Evolutionary conservation across 805 yeast genomes (phyloP), one percentile per base, ranked within the genome.

Genomic region (Starmerella etchellsii): DNA sequence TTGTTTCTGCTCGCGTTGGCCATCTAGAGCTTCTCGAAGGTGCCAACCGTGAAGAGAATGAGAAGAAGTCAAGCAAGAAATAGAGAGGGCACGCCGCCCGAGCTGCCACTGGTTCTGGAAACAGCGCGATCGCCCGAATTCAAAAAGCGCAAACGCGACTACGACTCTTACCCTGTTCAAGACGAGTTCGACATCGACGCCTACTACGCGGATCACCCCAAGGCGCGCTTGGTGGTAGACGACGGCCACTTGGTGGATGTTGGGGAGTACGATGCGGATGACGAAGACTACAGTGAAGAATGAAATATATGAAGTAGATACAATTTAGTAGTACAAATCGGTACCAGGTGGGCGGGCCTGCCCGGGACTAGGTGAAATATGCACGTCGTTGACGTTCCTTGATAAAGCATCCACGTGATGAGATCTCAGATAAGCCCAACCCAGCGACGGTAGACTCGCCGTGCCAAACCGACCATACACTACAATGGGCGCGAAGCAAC

Each of bases 11-110:
- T 42, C 72, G 88, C 58, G 96, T 88, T 7, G 98, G 98, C 21
- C 97, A 88, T 60, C 69, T 88, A 54, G 98, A 88, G 63, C 59
- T 88, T 30, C 65, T 88, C 49, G 85, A 82, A 60, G 98, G 98
- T 14, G 77, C 91, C 7, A 76, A 96, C 66, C 74, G 93, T 63
- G 74, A 81, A 53, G 95, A 83, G 57, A 81, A 72, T 25, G 72
- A 66, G 48, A 39, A 39, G 22, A 74, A 72, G 58, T 55, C 68
- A 54, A 55, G 60, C 40, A 43, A 40, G 34, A 40, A 36, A 13
- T 19, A 36, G 28, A 23, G 7, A 19, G 19, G 21, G 20, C 18
- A 18, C 25, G 8, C 20, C 36, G 19, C 41, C 40, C 16, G 48
- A 44, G 23, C 40, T 42, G 18, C 46, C 46, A 18, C 36, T 46